These are phyloP conservation scores for Vigna angularis DNA, from an alignment of 306 rosid genomes.

Conservation along the genomic window DNA sequence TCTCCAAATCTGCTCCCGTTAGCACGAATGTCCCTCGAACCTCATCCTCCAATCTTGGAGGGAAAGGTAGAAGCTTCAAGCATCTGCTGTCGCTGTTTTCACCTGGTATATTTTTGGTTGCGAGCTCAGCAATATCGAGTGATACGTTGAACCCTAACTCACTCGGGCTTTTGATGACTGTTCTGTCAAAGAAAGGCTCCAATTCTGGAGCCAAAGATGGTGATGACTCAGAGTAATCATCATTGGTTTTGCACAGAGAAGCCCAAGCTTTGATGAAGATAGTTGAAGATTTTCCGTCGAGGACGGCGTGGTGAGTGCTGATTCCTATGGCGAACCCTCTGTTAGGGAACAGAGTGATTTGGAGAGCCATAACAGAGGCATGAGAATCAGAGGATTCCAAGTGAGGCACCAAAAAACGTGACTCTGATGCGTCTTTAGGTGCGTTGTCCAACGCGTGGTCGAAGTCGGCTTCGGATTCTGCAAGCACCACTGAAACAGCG, in stretches of 20 bases:
- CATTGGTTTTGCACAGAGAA: conserved; percentile 27
- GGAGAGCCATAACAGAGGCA: conserved; percentile 53
- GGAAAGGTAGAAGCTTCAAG: conserved; percentile 37
- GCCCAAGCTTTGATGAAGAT: conserved; percentile 68
- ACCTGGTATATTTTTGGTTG: background rate
- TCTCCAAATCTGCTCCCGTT: conserved; percentile 39
- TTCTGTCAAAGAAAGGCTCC: conserved; percentile 51
- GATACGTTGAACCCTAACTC: conserved; percentile 18
- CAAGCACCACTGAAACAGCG: conserved; percentile 52
- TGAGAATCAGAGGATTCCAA: conserved; percentile 35
- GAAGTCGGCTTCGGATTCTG: conserved; percentile 54
- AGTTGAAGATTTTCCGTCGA: conserved; percentile 59
- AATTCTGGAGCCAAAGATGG: conserved; percentile 36
- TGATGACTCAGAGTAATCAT: background rate
- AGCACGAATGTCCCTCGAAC: conserved; percentile 56
- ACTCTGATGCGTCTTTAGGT: conserved; percentile 33
- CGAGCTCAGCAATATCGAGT: background rate
- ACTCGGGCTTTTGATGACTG: conserved; percentile 39
- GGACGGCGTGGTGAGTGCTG: conserved; percentile 53
- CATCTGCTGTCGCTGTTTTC: background rate
- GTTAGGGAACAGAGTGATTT: conserved; percentile 58
- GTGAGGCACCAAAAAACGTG: conserved; percentile 55
- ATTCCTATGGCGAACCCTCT: conserved; percentile 59
- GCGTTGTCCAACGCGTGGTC: conserved; percentile 27
- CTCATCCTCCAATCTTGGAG: conserved; percentile 1